Percentiles rank a stretch among this genome's conserved stretches.
Conservation (phyloP, 2,329 filamentous ascomycete genomes). For the Clonostachys solani region DNA sequence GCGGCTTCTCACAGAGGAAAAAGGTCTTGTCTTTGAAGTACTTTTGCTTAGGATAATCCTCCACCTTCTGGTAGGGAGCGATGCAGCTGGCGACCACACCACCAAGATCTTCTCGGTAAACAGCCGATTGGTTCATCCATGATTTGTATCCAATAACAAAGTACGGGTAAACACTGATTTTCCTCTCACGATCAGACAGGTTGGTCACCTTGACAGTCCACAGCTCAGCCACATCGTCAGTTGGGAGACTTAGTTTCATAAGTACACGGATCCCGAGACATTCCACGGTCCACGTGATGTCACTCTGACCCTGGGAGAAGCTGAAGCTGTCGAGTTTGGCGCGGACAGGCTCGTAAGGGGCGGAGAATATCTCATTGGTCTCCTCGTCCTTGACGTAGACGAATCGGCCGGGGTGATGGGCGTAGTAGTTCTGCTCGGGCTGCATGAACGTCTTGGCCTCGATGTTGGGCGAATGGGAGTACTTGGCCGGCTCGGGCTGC, state of each 20-base stretch:
- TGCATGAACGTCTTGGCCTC: slow-evolving; percentile 59
- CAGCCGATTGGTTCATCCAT: slow-evolving; percentile 57
- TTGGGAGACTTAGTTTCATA: slow-evolving; percentile 46
- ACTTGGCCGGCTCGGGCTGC: slow-evolving; percentile 57
- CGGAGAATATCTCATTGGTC: slow-evolving; percentile 43
- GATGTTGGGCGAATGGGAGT: slow-evolving; percentile 53
- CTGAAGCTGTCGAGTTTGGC: slow-evolving; percentile 39
- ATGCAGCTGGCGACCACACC: slow-evolving; percentile 47
- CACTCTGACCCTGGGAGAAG: slow-evolving; percentile 50
- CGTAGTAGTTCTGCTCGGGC: slow-evolving; percentile 55
- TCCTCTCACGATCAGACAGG: slow-evolving; percentile 34
- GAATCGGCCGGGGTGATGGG: slow-evolving; percentile 54
- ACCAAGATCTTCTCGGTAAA: slow-evolving; percentile 41
- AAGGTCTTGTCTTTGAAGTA: slow-evolving; percentile 53
- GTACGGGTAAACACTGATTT: slow-evolving; percentile 49
- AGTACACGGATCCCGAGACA: slow-evolving; percentile 44
- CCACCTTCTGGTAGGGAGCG: slow-evolving; percentile 52
- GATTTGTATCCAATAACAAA: slow-evolving; percentile 58
- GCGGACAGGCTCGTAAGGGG: slow-evolving; percentile 51
- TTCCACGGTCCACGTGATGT: slow-evolving; percentile 49
- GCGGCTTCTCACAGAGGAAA: slow-evolving; percentile 46
- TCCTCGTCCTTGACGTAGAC: slow-evolving; percentile 56
- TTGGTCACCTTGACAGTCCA: slow-evolving; percentile 51
- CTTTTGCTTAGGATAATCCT: slow-evolving; percentile 55
- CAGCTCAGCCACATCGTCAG: slow-evolving; percentile 49